A percentile compares a stretch with the other conserved stretches of the same genome.
These are phyloP conservation scores for Cercospora sp. DNA, from an alignment of 2,329 filamentous ascomycete species.

Conservation along the genomic window DNA sequence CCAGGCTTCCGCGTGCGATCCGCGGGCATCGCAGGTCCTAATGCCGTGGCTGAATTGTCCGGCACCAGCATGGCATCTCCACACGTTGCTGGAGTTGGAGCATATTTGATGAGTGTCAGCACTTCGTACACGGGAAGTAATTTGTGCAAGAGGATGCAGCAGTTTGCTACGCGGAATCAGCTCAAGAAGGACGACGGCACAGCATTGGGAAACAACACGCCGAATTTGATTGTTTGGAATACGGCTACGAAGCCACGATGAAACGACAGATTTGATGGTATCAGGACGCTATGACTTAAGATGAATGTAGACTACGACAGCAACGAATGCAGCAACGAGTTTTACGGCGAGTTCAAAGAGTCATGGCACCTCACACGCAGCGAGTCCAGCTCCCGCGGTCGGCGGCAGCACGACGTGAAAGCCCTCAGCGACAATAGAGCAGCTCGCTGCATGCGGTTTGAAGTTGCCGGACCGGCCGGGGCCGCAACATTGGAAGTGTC, in stretches of 20 bases:
- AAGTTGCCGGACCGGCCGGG: too few relatives aligned
- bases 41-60: constrained; percentile 47
- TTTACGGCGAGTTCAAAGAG: neutral
- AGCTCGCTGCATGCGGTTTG: neutral
- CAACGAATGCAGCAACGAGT: neutral
- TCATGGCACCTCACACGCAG: neutral
- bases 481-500: neutral
- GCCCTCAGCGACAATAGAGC: neutral
- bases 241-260: neutral
- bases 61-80: constrained; percentile 48
- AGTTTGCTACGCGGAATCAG: constrained; percentile 1
- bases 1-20: constrained; percentile 54
- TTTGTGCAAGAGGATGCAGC: neutral
- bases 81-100: constrained; percentile 28
- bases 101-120: constrained; percentile 9
- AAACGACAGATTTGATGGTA: neutral
- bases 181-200: constrained; percentile 4
- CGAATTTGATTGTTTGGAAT: constrained; percentile 12
- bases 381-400: neutral
- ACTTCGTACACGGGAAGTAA: neutral
- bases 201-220: neutral
- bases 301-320: neutral
- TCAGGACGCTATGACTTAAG: neutral
- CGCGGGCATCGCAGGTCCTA: constrained; percentile 47
- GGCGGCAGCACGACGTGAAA: neutral